Base-by-base conservation (phyloP, 768 basidiomycete species). In the Suillus bovinus region DNA sequence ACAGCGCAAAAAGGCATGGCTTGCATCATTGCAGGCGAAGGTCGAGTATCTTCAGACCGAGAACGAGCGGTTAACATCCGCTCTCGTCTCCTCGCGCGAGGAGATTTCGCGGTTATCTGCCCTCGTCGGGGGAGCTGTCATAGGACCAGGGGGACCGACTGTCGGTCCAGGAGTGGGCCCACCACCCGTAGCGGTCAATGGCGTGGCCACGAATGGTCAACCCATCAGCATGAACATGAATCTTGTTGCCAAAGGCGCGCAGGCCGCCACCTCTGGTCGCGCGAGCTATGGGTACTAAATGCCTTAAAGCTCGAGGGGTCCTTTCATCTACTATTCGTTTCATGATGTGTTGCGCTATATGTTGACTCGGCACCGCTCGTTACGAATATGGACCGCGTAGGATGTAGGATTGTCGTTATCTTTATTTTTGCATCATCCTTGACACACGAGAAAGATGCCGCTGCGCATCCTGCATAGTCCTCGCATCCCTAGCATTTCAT, bases 1-100 rank as follows among this genome's bases (percentile, higher is more conserved):
- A 39, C 97, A 99, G 73, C 91, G 97, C 62, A 99, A 99, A 78
- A 99, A 99, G 76, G 94, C 94, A 5, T 99, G 97, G 97, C 84
- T 99, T 16, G 83, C 88, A 33, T 89, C 92, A 65, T 82, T 99
- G 20, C 97, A 99, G 75, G 86, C 89, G 44, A 96, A 96, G 70
- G 94, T 96, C 76, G 97, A 99, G 73, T 91, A 81, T 67, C 85
- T 99, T 44, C 80, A 84, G n/a, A 87, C 89, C 66, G 97, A 99
- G 77, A 99, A 99, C 77, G 96, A 99, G 74, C 88, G 93, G 27
- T 86, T 99, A 29, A 89, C 92, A 36, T 82, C 86, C 10, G 94
- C 94, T 10, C 87, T 98, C 31, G 88, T 92, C 41, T 85, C 89
- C 6, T 89, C 95, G 20, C 87, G 93, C 46, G 96, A 98, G 73